Base-by-base conservation (phyloP, 805 yeast genomes). In the Tanozyma kutaoensis region DNA sequence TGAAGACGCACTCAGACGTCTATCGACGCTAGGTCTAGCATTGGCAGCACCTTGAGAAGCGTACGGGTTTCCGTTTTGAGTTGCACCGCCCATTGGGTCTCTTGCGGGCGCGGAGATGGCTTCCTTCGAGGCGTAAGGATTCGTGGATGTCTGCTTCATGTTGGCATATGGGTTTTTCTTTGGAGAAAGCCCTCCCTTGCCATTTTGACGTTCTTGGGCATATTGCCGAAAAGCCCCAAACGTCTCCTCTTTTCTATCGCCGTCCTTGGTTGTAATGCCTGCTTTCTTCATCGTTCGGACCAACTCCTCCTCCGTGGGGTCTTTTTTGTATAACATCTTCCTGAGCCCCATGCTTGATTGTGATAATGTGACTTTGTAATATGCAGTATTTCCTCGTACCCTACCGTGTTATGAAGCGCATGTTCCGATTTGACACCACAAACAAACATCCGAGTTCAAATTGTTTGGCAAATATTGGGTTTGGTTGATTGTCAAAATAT, bases 151-250 rank as follows among this genome's bases (percentile, higher is more conserved):
- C n/a, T n/a, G n/a, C n/a, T 25, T 28, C 21, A 56, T 39, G 27
- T 50, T 52, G 21, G 60, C 58, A 34, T 58, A 57, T 0, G 68
- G 63, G 30, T 60, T 60, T 8, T 8, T 8, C 7, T 44, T 58
- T 1, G 65, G 66, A 3, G 54, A 51, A 12, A 56, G 38, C 8
- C 57, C 62, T 12, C 60, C 56, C 24, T 47, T 50, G 23, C 37
- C 42, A 17, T 27, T 31, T 24, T 44, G 53, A 18, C 62, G 41
- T 30, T 63, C 62, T 31, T 56, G 59, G 18, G 75, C 75, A 39
- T 66, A 60, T 26, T 50, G 52, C 28, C 49, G 50, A 45, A 63
- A 69, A 13, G 69, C 72, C 11, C 66, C 62, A 37, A 69, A 69
- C 48, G 66, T 66, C 34, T 62, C 63, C 30, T 56, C 52, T 24